A percentile compares a stretch with the other conserved stretches of the same genome.
Evolutionary conservation across 257 asterid genomes (phyloP).

Genomic region (Ophiorrhiza pumila): DNA sequence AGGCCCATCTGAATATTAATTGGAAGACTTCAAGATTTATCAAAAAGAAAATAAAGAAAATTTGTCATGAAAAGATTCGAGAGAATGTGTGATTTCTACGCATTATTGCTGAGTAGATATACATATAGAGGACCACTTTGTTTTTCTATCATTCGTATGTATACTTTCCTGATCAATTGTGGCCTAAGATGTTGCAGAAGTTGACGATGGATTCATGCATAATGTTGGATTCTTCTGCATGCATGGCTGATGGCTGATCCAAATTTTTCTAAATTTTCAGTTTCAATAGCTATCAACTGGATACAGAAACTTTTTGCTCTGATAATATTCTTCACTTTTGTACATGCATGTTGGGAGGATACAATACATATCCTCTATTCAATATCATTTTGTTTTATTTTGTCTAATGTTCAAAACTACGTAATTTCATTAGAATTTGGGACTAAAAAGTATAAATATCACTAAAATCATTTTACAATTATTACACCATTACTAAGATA

Average conservation of each 20-base stretch:
- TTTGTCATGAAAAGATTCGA: background rate
- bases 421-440: no score
- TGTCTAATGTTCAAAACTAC: no score
- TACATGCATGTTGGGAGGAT: background rate
- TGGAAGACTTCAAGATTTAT: no score
- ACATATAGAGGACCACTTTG: background rate
- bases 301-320: background rate
- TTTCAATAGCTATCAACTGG: background rate
- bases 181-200: background rate
- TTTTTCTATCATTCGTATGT: background rate
- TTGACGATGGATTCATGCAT: background rate
- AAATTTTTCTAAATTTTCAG: background rate
- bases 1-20: no score
- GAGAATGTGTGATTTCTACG: slow-evolving; percentile 8
- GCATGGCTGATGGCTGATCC: no score
- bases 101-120: background rate
- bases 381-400: no score
- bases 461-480: no score
- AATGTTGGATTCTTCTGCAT: background rate
- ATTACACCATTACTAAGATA: no score
- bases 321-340: slow-evolving; percentile 2
- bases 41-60: no score
- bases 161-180: background rate
- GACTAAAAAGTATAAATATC: no score
- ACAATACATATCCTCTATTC: no score